Base-by-base conservation (phyloP, 768 basidiomycete species). In the Daedaleopsis sinensis region DNA sequence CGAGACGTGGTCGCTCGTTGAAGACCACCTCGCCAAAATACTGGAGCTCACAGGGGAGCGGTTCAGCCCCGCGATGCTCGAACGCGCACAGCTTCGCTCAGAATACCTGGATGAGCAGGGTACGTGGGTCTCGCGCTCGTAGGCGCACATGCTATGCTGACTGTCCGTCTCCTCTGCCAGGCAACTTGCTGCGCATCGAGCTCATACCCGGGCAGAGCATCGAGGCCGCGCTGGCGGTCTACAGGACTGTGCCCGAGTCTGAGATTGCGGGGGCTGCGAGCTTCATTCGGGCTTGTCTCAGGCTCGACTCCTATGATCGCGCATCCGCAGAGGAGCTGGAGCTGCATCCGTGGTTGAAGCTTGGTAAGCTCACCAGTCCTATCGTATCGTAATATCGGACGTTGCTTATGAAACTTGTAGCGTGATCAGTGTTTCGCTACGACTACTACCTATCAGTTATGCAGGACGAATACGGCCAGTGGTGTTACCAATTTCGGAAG, bases 21-120 rank as follows among this genome's bases (percentile, higher is more conserved):
- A 72, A 23, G 73, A 72, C 61, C 71, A 71, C 62, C 27, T 73
- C 19, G 71, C 73, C 4, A 69, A 69, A 55, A 72, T 73, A 68
- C 61, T 70, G 58, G 71, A 70, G 59, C 24, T 69, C 24, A 73
- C 73, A 1, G 68, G 65, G 10, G 59, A 73, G 59, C 37, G n/a
- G 13, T 73, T 72, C 61, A 39, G 35, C 38, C 38, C 58, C 21
- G 19, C 32, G 42, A 53, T 68, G 53, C 69, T 73, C 37, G 58
- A 62, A 18, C 66, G 54, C 23, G 57, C 65, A 12, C 42, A 50
- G n/a, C 42, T 51, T 15, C 55, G 55, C 19, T 18, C 16, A 10
- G 19, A 62, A 27, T 62, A 57, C 32, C 38, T 62, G 8, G 55
- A 58, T 48, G 56, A 58, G 10, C 15, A 42, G 6, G 61, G 56